Evolutionary conservation across 768 basidiomycete genomes (phyloP).

Genomic region (Auricularia sp.): DNA sequence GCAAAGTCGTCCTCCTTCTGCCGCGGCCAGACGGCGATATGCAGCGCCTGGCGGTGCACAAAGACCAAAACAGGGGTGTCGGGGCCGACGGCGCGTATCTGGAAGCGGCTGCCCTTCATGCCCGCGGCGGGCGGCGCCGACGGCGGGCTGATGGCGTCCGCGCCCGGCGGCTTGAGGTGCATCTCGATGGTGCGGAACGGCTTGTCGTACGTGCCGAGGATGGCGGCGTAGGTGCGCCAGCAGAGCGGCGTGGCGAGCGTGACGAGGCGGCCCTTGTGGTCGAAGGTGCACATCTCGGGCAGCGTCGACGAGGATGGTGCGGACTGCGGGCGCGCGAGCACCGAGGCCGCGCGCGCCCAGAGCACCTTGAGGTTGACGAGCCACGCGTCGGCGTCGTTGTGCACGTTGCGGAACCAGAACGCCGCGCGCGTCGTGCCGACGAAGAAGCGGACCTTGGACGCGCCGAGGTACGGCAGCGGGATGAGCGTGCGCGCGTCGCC

Average conservation of each 20-base stretch:
- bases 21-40: background rate
- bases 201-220: background rate
- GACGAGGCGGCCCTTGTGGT: background rate
- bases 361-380: slow-evolving; percentile 1
- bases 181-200: background rate
- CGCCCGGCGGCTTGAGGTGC: slow-evolving; percentile 1
- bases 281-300: background rate
- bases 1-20: background rate
- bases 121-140: background rate
- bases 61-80: background rate
- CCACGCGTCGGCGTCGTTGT: background rate
- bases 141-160: background rate
- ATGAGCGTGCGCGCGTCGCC: slow-evolving; percentile 2
- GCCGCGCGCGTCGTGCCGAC: background rate
- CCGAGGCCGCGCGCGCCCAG: background rate
- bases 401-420: slow-evolving; percentile 1
- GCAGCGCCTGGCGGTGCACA: background rate
- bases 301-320: background rate
- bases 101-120: background rate
- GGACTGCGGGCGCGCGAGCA: background rate
- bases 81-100: background rate
- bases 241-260: background rate
- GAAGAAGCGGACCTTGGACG: background rate
- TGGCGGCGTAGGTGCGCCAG: background rate
- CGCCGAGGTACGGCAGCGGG: slow-evolving; percentile 1